Evolutionary conservation across 257 asterid genomes (phyloP).

Genomic region (Ehretia macrophylla): DNA sequence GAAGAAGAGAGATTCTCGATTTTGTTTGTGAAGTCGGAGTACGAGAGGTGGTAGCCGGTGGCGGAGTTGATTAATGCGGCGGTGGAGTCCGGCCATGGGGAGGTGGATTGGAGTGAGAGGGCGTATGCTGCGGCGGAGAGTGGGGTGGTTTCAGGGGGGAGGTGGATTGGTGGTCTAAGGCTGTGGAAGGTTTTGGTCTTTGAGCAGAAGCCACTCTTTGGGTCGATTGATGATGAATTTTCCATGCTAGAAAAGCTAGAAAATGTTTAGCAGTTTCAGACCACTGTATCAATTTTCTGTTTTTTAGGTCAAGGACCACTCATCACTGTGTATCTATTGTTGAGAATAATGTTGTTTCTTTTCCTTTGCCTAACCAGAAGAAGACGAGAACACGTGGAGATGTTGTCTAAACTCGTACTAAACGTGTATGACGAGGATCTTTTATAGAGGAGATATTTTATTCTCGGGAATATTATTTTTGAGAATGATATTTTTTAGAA

Average conservation of each 20-base stretch:
- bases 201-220: conserved; percentile 37
- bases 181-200: conserved; percentile 32
- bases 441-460: too few species aligned
- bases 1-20: conserved; percentile 25
- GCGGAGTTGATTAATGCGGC: conserved; percentile 33
- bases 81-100: conserved; percentile 12
- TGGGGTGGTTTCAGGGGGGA: conserved; percentile 37
- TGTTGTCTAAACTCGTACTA: too few species aligned
- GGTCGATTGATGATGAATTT: conserved; percentile 24
- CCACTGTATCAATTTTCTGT: too few species aligned
- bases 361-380: too few species aligned
- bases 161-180: conserved; percentile 39
- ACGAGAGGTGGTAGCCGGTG: conserved; percentile 30
- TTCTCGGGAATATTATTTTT: too few species aligned
- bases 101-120: conserved; percentile 32
- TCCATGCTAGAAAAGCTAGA: not conserved
- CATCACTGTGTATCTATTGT: too few species aligned
- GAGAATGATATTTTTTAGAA: too few species aligned
- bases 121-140: conserved; percentile 42
- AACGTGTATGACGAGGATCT: too few species aligned
- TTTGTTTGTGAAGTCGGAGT: conserved; percentile 22
- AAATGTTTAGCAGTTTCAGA: not conserved
- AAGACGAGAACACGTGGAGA: too few species aligned
- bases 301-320: too few species aligned
- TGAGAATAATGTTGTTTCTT: too few species aligned